These are phyloP conservation scores for Monotropa hypopitys DNA, from an alignment of 179 eudicot genomes.

Conservation along the genomic window DNA sequence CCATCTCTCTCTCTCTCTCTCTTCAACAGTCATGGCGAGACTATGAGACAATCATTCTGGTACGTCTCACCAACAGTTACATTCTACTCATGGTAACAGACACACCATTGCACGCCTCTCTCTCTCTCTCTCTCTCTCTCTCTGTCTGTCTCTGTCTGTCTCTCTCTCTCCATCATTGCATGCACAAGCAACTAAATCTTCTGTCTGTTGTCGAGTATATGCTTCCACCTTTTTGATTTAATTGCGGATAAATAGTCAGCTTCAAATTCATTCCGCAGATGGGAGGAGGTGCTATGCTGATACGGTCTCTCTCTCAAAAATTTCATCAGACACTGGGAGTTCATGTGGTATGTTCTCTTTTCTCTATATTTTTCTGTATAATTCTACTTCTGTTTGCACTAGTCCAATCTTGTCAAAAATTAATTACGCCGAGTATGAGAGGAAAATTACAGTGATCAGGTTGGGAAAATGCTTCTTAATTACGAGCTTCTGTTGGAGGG, in stretches of 20 bases:
- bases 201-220: neutral
- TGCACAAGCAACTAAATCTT: conserved; percentile 8
- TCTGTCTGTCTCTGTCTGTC: neutral
- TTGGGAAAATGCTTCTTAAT: too few species aligned
- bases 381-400: neutral
- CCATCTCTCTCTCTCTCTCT: too few species aligned
- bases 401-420: too few species aligned
- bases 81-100: neutral
- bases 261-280: neutral
- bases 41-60: conserved; percentile 2
- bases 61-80: neutral
- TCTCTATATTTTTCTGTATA: neutral
- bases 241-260: neutral
- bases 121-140: conserved; percentile 11
- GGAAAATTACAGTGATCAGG: too few species aligned
- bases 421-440: too few species aligned
- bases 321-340: too few species aligned
- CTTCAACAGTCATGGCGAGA: neutral
- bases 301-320: neutral
- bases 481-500: neutral
- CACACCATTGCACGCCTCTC: conserved; percentile 6
- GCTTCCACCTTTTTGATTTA: neutral
- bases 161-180: conserved; percentile 12
- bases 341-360: neutral
- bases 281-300: neutral